Conservation (phyloP, 306 rosid genomes). For the Cucurbita argyrosperma region DNA sequence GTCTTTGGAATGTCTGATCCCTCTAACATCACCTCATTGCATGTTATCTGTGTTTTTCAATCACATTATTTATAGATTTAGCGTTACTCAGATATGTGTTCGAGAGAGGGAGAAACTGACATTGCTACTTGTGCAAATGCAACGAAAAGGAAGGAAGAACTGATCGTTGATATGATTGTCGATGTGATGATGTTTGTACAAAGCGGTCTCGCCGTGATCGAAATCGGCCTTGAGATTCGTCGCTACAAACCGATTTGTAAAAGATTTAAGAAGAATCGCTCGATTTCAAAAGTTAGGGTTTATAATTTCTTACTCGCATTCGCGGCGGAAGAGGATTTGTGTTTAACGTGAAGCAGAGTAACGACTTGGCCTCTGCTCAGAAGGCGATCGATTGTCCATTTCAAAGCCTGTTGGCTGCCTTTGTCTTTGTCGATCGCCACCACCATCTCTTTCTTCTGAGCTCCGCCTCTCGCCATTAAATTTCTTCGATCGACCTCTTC, state of each 20-base stretch:
- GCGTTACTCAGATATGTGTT: too few relatives aligned
- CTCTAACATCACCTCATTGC: conserved; percentile 55
- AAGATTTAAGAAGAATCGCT: not conserved
- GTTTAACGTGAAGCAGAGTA: conserved; percentile 49
- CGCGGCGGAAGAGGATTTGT: conserved; percentile 6
- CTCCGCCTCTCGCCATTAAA: conserved; percentile 20
- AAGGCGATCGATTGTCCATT: conserved; percentile 74
- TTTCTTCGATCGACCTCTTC: too few relatives aligned
- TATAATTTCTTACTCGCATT: conserved; percentile 17
- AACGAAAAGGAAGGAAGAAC: conserved; percentile 62
- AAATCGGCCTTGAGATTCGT: conserved; percentile 17
- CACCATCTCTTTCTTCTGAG: conserved; percentile 40
- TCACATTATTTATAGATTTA: not conserved
- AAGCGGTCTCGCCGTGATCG: conserved; percentile 36
- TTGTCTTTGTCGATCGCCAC: conserved; percentile 71
- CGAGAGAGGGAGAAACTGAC: conserved; percentile 19
- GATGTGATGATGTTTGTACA: conserved; percentile 26
- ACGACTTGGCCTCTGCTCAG: conserved; percentile 52
- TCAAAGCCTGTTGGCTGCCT: conserved; percentile 59
- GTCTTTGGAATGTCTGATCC: conserved; percentile 49
- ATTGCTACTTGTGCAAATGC: conserved; percentile 52
- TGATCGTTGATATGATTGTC: conserved; percentile 41
- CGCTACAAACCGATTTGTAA: conserved; percentile 14
- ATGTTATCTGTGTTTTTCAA: conserved; percentile 37
- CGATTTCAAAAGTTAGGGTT: not conserved